Percentiles rank a stretch among this genome's conserved stretches.
phyloP scores from a whole-genome alignment of 202 grass and related monocot species.

The Carex sylvatica region DNA sequence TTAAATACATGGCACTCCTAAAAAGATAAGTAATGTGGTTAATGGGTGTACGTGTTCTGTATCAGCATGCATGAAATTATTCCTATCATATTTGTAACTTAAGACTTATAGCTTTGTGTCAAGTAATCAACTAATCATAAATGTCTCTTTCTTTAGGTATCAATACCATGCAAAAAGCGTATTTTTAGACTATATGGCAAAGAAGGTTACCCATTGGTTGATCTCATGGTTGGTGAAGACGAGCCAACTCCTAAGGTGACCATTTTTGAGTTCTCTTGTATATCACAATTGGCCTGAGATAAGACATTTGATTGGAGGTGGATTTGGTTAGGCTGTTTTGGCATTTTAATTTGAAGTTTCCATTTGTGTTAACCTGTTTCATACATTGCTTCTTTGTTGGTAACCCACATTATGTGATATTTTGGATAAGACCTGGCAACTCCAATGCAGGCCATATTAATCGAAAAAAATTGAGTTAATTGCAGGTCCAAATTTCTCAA shows the following conservation, averaged over 20 bases:
- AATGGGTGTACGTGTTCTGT: background rate
- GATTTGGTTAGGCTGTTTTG: background rate
- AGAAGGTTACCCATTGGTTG: slow-evolving; percentile 91
- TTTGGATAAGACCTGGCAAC: background rate
- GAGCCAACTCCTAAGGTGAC: slow-evolving; percentile 80
- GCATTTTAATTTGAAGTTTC: slow-evolving; percentile 2
- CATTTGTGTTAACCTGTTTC: slow-evolving; percentile 1
- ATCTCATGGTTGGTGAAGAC: slow-evolving; percentile 82
- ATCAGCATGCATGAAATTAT: background rate
- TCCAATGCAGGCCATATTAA: background rate
- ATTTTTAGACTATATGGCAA: slow-evolving; percentile 88
- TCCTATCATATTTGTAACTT: background rate
- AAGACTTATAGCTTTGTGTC: slow-evolving; percentile 13
- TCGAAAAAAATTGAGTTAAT: background rate
- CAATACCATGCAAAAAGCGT: slow-evolving; percentile 97
- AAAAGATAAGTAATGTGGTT: background rate
- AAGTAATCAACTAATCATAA: background rate
- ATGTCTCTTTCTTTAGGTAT: slow-evolving; percentile 51
- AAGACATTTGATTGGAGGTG: background rate
- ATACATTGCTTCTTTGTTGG: background rate
- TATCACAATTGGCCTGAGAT: slow-evolving; percentile 19
- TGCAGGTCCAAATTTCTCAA: background rate
- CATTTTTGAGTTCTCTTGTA: slow-evolving; percentile 4
- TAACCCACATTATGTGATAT: slow-evolving; percentile 20
- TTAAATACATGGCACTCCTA: background rate